phyloP scores from a whole-genome alignment of 2,329 filamentous ascomycete species.

The Fusarium albidum region DNA sequence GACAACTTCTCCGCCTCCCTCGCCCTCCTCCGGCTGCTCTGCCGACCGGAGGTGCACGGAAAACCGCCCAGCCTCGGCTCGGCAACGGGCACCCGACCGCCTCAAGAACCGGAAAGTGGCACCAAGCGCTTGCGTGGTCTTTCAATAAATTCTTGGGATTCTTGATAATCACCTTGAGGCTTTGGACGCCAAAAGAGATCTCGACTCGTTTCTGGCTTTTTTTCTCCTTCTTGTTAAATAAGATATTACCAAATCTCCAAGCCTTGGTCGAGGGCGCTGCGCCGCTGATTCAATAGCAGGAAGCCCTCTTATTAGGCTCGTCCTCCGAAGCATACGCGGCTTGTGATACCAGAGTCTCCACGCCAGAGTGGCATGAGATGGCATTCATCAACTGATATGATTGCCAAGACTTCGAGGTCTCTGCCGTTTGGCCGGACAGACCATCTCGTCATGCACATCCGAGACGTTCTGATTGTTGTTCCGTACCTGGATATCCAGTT shows the following conservation, averaged over 20 bases:
- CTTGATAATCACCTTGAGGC: background rate
- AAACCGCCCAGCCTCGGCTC: conserved; percentile 8
- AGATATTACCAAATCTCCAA: too few relatives aligned
- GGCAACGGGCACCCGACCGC: conserved; percentile 8
- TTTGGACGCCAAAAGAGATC: background rate
- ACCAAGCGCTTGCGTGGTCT: background rate
- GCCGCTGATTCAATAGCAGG: background rate
- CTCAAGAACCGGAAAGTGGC: background rate
- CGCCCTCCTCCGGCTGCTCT: conserved; percentile 5
- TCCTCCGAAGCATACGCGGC: too few relatives aligned
- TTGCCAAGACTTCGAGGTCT: background rate
- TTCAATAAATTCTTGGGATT: too few relatives aligned
- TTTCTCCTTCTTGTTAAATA: background rate
- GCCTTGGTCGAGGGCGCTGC: background rate
- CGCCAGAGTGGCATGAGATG: background rate
- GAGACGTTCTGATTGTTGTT: conserved; percentile 2
- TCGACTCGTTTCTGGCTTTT: background rate
- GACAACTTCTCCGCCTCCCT: background rate
- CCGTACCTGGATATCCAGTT: conserved; percentile 11
- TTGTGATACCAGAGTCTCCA: background rate
- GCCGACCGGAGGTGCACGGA: background rate
- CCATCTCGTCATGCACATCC: background rate
- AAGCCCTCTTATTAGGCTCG: too few relatives aligned
- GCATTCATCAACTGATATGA: too few relatives aligned
- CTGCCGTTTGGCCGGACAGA: background rate